Evolutionary conservation across 2,329 filamentous ascomycete genomes (phyloP), one percentile per base, ranked within the genome.

Genomic region (Chrysoporthe puriensis): DNA sequence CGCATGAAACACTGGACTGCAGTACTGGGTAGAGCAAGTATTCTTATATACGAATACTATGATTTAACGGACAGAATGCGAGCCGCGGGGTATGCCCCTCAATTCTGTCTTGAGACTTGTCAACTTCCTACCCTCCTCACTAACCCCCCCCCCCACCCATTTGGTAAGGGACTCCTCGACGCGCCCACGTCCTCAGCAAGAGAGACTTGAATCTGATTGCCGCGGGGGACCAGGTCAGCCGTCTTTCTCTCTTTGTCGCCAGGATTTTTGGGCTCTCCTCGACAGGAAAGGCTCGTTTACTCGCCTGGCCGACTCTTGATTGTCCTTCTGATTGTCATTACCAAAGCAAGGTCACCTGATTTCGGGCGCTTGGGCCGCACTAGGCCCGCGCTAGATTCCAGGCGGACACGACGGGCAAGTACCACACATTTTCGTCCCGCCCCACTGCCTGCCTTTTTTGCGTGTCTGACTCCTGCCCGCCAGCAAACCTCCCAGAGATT

Each of bases 401-500:
- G 48, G 16, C 59, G 42, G 42, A 42, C 26, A 43, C 43, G 57
- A 26, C 36, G n/a, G 57, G 21, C 57, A 42, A 60, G 40, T 32
- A 60, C 57, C 57, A 60, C 57, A 60, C 57, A 61, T 61, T 61
- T 61, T 61, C 42, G 42, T 48, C 59, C 14, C 14, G 59, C 59
- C 59, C 57, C 57, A 60, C 57, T 60, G 57, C 57, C 57, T 43
- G 57, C 57, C 57, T 60, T 60, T 59, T 60, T 60, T 43, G 57
- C 57, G 34, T 60, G 57, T 60, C 36, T 43, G 50, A 43, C 57
- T 60, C 40, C n/a, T 21, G 57, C 42, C 26, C 42, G 42, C 59
- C 59, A 61, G 42, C 59, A 61, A 32, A 32, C 59, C 32, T 26
- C 6, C 42, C 21, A 61, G 59, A 60, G 57, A 60, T 21, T 60